phyloP scores from a whole-genome alignment of 768 basidiomycete genomes.

The Mycena haematopus region DNA sequence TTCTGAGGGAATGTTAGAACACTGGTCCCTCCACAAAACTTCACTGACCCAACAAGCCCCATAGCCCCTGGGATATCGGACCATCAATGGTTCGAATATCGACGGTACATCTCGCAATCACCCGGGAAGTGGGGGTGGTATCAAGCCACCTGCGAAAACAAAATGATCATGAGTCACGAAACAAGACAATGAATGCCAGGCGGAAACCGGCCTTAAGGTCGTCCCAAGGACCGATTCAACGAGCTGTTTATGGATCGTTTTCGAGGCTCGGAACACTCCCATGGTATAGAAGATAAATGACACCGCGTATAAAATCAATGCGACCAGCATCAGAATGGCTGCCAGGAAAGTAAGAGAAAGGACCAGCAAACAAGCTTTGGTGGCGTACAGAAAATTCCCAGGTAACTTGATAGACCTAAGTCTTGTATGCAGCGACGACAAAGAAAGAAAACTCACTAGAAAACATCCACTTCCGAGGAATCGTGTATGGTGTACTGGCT shows the following conservation, averaged over 20 bases:
- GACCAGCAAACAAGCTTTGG: not conserved
- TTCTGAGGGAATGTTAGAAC: conserved; percentile 35
- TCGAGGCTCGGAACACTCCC: conserved; percentile 60
- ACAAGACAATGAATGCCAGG: not conserved
- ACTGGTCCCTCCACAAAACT: not conserved
- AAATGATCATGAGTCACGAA: not conserved
- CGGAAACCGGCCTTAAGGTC: conserved; percentile 38
- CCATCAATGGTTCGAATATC: conserved; percentile 69
- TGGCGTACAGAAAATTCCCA: conserved; percentile 12
- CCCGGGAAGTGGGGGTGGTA: conserved; percentile 54
- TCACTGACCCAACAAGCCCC: conserved; percentile 31
- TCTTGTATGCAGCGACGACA: not conserved
- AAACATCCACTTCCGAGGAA: conserved; percentile 31
- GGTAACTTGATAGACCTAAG: conserved; percentile 1
- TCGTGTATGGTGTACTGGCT: conserved; percentile 24
- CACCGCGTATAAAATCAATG: conserved; percentile 39
- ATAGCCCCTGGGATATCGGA: conserved; percentile 37
- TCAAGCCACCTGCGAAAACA: conserved; percentile 52
- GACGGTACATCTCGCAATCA: conserved; percentile 70
- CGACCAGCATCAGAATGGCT: conserved; percentile 42
- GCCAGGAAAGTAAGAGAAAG: not conserved
- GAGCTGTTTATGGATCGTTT: conserved; percentile 57
- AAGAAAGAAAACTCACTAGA: conserved; percentile 31
- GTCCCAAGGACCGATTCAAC: conserved; percentile 61
- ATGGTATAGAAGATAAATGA: conserved; percentile 49